Evolutionary conservation across 768 basidiomycete genomes (phyloP).

Genomic region (Mrakia hoshinonis): DNA sequence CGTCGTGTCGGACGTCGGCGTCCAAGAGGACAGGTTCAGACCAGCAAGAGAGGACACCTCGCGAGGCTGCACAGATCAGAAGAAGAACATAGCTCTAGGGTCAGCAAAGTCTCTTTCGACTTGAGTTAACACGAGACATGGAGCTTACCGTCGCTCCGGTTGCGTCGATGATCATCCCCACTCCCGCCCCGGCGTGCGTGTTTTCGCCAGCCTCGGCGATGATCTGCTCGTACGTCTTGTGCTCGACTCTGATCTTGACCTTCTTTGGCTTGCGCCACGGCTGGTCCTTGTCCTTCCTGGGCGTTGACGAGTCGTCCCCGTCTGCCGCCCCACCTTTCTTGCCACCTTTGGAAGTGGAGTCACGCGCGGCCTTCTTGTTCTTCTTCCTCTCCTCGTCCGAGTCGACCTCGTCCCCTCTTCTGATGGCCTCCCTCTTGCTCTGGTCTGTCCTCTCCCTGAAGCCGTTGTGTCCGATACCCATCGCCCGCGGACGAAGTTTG

Average conservation of each 20-base stretch:
- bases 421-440: slow-evolving; percentile 39
- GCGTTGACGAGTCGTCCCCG: background rate
- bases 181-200: slow-evolving; percentile 46
- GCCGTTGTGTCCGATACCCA: slow-evolving; percentile 78
- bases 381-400: slow-evolving; percentile 33
- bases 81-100: background rate
- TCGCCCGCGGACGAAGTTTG: slow-evolving; percentile 65
- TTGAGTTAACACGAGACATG: background rate
- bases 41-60: slow-evolving; percentile 80
- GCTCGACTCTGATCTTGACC: slow-evolving; percentile 72
- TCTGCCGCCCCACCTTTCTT: background rate
- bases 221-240: slow-evolving; percentile 96
- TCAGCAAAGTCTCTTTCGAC: background rate
- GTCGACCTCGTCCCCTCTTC: slow-evolving; percentile 31
- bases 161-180: slow-evolving; percentile 89
- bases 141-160: slow-evolving; percentile 75
- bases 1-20: slow-evolving; percentile 73
- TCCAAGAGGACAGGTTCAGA: slow-evolving; percentile 57
- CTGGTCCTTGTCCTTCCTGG: slow-evolving; percentile 28
- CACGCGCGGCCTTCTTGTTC: slow-evolving; percentile 22
- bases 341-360: background rate
- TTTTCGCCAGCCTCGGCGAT: slow-evolving; percentile 57
- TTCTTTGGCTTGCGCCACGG: slow-evolving; percentile 68
- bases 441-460: slow-evolving; percentile 71
- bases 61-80: slow-evolving; percentile 51